Evolutionary conservation across 257 asterid species (phyloP).

Genomic region (Nicotiana benthamiana): DNA sequence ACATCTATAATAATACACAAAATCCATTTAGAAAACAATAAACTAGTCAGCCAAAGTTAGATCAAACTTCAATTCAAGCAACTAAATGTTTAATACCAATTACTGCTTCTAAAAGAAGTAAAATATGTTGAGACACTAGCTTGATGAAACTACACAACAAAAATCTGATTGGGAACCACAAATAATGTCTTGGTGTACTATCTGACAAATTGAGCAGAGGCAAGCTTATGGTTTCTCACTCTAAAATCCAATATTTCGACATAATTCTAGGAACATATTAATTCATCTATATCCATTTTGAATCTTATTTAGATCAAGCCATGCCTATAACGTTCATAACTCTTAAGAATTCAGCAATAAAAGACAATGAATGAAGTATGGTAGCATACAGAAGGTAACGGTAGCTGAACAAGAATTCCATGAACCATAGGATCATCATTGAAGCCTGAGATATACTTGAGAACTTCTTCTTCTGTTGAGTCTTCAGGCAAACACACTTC

Average conservation of each 20-base stretch:
- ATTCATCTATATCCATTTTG: background rate
- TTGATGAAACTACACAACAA: background rate
- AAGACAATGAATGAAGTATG: background rate
- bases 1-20: background rate
- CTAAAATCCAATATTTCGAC: background rate
- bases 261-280: background rate
- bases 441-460: slow-evolving; percentile 49
- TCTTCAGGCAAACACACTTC: slow-evolving; percentile 74
- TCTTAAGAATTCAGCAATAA: background rate
- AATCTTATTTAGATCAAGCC: background rate
- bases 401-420: slow-evolving; percentile 97
- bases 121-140: background rate
- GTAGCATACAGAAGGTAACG: slow-evolving; percentile 76
- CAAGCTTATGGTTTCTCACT: background rate
- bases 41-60: background rate
- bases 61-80: background rate
- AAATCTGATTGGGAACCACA: background rate
- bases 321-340: background rate
- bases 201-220: background rate
- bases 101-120: background rate
- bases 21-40: background rate
- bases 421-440: slow-evolving; percentile 74
- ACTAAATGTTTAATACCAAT: background rate
- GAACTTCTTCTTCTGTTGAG: slow-evolving; percentile 69
- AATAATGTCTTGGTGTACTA: background rate